Base-by-base conservation (phyloP, 2,329 filamentous ascomycete species). In the Calonectria multiphialidica region DNA sequence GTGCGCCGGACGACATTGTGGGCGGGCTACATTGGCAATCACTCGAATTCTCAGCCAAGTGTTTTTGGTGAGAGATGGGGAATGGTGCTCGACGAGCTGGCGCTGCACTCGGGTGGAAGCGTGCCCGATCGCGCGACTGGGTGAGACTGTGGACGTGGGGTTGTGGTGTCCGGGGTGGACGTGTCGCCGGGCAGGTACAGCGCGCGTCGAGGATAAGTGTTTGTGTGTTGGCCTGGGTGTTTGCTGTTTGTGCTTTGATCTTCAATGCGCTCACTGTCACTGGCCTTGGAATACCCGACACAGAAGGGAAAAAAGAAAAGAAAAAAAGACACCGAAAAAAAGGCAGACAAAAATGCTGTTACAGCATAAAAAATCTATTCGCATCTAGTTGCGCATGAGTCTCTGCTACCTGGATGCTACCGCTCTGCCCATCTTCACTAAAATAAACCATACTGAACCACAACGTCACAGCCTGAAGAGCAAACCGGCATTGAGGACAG, bases 1-100 rank as follows among this genome's bases (percentile, higher is more conserved):
- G 79, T 77, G 81, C 79, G 76, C 82, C 83, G 71, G 84, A 86
- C 74, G 85, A 85, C 85, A 87, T 87, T 74, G 70, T 81, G 77
- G 77, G 74, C 78, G 74, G 78, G 76, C 81, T 84, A 83, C 83
- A 84, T 84, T 77, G 80, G 82, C 73, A 47, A 55, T 59, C 37
- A 72, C 59, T 67, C 45, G 70, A 44, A 30, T 59, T 64, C 55
- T 63, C 47, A 63, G 45, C 37, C 66, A 33, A 45, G 33, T 47
- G 33, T n/a, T n/a, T n/a, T n/a, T n/a, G 25, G 55, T 13, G 42
- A 23, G 21, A 63, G 68, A 15, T 44, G 18, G 55, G 33, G n/a
- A n/a, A 35, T 40, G 33, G 13, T 59, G 35, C 7, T 40, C 53
- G 23, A 18, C 21, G 53, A 25, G 53, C 53, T 33, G 53, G 35